Percentiles rank a stretch among this genome's conserved stretches.
phyloP scores from a whole-genome alignment of 805 yeast genomes.

The Saccharomyces kudriavzevii region DNA sequence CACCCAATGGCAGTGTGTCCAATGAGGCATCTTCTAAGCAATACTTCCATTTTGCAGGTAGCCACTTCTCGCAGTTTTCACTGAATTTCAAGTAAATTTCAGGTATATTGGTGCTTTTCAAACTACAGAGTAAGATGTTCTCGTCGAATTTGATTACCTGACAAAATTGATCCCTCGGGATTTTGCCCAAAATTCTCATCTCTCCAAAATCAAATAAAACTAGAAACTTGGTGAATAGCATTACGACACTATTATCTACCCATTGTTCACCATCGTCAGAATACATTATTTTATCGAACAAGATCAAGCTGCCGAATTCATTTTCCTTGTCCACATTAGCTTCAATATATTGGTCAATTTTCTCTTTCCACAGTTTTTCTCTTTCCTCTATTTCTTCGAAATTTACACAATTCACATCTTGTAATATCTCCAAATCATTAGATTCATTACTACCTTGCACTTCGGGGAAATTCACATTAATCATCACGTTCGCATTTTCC shows the following conservation, averaged over 20 bases:
- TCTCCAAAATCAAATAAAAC: constrained; percentile 16
- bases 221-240: constrained; percentile 12
- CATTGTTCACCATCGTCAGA: constrained; percentile 38
- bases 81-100: constrained; percentile 33
- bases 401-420: not conserved
- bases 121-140: constrained; percentile 29
- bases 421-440: not conserved
- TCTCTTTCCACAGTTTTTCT: constrained; percentile 5
- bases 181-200: constrained; percentile 34
- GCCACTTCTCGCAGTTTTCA: constrained; percentile 23
- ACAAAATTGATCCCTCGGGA: constrained; percentile 32
- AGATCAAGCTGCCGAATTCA: constrained; percentile 13
- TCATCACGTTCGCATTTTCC: not conserved
- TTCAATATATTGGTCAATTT: not conserved
- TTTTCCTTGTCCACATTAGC: constrained; percentile 4
- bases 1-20: constrained; percentile 27
- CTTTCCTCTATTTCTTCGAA: not conserved
- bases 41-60: constrained; percentile 38
- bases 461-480: constrained; percentile 11
- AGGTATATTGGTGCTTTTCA: constrained; percentile 37
- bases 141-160: constrained; percentile 24
- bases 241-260: constrained; percentile 25
- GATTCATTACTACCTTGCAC: constrained; percentile 2
- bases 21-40: constrained; percentile 33
- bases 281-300: constrained; percentile 38